Conservation (phyloP, 2,329 filamentous ascomycete species). For the Pyrenophora tritici-repentis region DNA sequence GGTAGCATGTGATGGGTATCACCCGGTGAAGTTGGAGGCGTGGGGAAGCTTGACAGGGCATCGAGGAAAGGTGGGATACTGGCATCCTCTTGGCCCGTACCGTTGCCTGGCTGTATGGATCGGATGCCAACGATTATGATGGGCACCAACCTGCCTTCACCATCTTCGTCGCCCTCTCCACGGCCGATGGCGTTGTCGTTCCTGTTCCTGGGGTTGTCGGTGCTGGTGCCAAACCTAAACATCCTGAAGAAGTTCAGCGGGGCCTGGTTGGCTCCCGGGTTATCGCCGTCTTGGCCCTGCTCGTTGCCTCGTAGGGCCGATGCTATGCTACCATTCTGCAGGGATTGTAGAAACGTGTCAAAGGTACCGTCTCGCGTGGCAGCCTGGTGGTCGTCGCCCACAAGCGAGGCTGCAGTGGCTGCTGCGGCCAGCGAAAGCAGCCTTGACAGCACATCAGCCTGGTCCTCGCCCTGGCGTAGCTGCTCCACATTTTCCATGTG, state of each 20-base stretch:
- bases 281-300: slow-evolving; percentile 47
- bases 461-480: slow-evolving; percentile 61
- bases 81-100: slow-evolving; percentile 50
- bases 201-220: slow-evolving; percentile 24
- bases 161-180: slow-evolving; percentile 45
- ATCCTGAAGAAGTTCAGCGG: slow-evolving; percentile 71
- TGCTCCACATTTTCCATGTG: slow-evolving; percentile 35
- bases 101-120: slow-evolving; percentile 62
- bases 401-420: slow-evolving; percentile 67
- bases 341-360: slow-evolving; percentile 65
- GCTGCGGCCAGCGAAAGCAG: slow-evolving; percentile 67
- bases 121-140: slow-evolving; percentile 72
- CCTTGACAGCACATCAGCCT: slow-evolving; percentile 65
- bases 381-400: slow-evolving; percentile 62
- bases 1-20: slow-evolving; percentile 57
- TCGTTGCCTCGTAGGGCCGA: slow-evolving; percentile 56
- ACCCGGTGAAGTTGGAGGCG: slow-evolving; percentile 52
- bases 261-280: slow-evolving; percentile 50
- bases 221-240: slow-evolving; percentile 67
- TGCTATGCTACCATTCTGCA: slow-evolving; percentile 65
- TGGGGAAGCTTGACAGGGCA: slow-evolving; percentile 55
- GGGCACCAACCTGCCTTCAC: slow-evolving; percentile 65
- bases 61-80: slow-evolving; percentile 57
- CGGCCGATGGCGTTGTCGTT: slow-evolving; percentile 27
- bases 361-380: slow-evolving; percentile 65